Base-by-base conservation (phyloP, 208 protist species). In the Acanthamoeba sp. region DNA sequence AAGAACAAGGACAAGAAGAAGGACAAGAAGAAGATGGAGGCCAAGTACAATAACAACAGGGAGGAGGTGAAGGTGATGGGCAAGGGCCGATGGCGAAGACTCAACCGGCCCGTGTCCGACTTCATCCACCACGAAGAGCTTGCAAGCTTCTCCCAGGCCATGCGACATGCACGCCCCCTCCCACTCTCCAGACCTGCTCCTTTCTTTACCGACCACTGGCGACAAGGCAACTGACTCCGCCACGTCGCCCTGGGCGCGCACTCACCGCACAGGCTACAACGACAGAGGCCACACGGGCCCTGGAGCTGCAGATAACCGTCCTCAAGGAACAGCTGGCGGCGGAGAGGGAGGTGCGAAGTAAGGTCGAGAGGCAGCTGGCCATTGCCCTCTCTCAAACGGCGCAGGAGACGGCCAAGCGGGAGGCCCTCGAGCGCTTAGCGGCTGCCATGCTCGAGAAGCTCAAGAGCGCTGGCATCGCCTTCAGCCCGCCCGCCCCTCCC, bases 1-100 rank as follows among this genome's bases (percentile, higher is more conserved):
- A 89, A 89, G 55, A 89, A 89, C n/a, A 42, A 89, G 27, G 22
- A 89, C 16, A 62, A 89, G 55, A n/a, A 89, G 12, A 66, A 57
- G 82, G 82, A 89, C 4, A 89, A 89, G 42, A 40, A 27, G 55
- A 18, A 20, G 29, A 55, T 29, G 42, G 45, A 52, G 5, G 20
- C 18, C 10, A 89, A 36, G 45, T 22, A 40, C 9, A 36, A 9
- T 2, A 89, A 57, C 82, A 24, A 1, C 55, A 16, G 42, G 38
- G 82, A 89, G 45, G 69, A 80, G 22, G 22, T 24, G 22, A 89
- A 89, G 42, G 82, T 89, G n/a, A 16, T 89, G 42, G 32, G n/a
- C 45, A 55, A 62, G 82, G 82, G 82, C 55, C 82, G 82, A 0
- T 89, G 82, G 82, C 45, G 82, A 62, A 12, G 45, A 16, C 40